Evolutionary conservation across 2,329 filamentous ascomycete species (phyloP).

Genomic region (Geosmithia morbida): DNA sequence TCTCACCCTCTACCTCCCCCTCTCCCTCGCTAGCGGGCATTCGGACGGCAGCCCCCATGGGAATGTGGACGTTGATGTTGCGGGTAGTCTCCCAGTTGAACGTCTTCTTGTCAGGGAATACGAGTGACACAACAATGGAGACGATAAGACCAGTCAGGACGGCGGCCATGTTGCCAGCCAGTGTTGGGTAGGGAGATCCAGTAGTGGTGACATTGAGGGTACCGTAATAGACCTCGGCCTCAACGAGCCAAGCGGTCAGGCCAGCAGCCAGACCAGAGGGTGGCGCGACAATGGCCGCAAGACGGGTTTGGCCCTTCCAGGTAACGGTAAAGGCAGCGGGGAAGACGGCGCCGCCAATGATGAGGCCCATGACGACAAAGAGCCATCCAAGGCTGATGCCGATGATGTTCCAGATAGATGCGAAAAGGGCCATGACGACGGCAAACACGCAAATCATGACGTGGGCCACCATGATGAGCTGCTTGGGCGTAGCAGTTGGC

Average conservation of each 20-base stretch:
- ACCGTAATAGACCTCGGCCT: conserved; percentile 54
- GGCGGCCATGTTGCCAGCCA: conserved; percentile 72
- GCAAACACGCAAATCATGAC: conserved; percentile 57
- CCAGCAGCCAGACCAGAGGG: conserved; percentile 52
- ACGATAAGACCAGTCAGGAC: conserved; percentile 57
- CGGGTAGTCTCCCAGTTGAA: conserved; percentile 68
- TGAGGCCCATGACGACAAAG: conserved; percentile 80
- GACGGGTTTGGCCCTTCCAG: conserved; percentile 66
- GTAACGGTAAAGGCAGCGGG: conserved; percentile 68
- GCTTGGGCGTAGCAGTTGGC: conserved; percentile 57
- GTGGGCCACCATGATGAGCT: conserved; percentile 70
- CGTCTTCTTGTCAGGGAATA: conserved; percentile 42
- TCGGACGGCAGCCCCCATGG: neutral
- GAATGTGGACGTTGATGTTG: neutral
- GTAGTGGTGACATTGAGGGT: conserved; percentile 58
- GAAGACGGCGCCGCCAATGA: conserved; percentile 74
- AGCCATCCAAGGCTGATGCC: conserved; percentile 80
- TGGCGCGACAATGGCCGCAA: conserved; percentile 54
- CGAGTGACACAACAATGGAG: conserved; percentile 63
- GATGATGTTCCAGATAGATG: conserved; percentile 57
- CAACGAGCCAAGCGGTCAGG: conserved; percentile 63
- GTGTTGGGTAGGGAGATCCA: conserved; percentile 73
- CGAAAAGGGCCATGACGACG: conserved; percentile 61
- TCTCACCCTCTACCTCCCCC: conserved; percentile 41
- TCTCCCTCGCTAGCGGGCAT: neutral